phyloP scores from a whole-genome alignment of 176 grass and related monocot species.

The Oryza punctata region DNA sequence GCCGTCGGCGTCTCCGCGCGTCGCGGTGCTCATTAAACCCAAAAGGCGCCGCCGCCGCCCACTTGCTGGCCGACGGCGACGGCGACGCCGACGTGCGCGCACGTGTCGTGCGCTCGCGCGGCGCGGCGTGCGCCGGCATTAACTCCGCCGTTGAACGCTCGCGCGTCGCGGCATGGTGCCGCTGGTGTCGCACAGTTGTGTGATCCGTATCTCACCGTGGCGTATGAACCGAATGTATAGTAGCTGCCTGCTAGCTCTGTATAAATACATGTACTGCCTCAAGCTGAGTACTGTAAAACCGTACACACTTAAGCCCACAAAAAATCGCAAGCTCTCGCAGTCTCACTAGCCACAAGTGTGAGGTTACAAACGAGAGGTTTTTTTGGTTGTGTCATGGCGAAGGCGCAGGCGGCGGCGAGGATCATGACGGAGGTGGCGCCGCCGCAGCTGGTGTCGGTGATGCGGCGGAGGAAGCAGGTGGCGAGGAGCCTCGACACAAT shows the following conservation, averaged over 20 bases:
- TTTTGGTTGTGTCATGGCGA: constrained; percentile 19
- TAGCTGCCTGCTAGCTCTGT: not conserved
- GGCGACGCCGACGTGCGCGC: not conserved
- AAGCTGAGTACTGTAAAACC: not conserved
- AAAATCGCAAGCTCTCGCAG: not conserved
- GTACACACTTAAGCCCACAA: not conserved
- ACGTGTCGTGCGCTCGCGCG: not conserved
- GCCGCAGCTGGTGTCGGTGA: constrained; percentile 46
- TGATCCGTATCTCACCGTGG: not conserved
- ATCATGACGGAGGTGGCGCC: constrained; percentile 72
- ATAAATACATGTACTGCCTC: not conserved
- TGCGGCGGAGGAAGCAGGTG: constrained; percentile 56
- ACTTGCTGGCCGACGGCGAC: not conserved
- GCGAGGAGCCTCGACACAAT: constrained; percentile 61
- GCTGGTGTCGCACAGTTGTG: constrained; percentile 29
- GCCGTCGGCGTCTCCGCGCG: no score
- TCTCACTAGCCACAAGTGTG: no score
- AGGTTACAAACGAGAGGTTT: no score
- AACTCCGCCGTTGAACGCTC: constrained; percentile 27
- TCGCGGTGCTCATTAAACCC: not conserved
- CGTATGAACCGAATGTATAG: not conserved
- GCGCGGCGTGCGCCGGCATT: not conserved
- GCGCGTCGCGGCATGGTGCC: not conserved
- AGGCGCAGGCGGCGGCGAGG: constrained; percentile 45
- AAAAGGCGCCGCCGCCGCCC: constrained; percentile 1